phyloP scores from a whole-genome alignment of 805 yeast genomes.

The Yarrowia porcina region DNA sequence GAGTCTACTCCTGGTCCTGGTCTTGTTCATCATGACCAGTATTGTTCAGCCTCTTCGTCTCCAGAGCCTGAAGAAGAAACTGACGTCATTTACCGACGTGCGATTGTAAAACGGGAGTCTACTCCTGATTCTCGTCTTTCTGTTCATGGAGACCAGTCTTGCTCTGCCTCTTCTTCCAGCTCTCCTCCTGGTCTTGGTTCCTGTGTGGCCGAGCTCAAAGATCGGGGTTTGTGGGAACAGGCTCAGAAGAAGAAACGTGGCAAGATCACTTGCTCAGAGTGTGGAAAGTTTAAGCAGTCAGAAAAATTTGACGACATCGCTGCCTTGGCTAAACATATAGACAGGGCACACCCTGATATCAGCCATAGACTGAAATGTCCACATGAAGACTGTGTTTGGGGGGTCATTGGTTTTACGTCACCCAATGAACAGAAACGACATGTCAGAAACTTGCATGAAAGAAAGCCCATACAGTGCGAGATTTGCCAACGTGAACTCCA shows the following conservation, averaged over 20 bases:
- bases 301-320: neutral
- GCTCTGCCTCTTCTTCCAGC: no score
- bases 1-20: no score
- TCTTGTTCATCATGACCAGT: no score
- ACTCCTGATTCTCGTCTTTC: neutral
- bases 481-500: neutral
- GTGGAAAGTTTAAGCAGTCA: neutral
- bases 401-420: neutral
- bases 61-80: no score
- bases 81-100: neutral
- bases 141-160: no score
- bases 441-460: neutral
- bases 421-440: constrained; percentile 1
- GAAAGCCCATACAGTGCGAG: neutral
- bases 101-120: neutral
- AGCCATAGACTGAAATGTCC: constrained; percentile 17
- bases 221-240: neutral
- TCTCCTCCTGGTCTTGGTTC: no score
- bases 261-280: constrained; percentile 1
- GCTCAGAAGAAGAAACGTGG: constrained; percentile 5
- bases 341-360: neutral
- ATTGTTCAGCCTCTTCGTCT: no score
- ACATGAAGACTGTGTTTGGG: neutral
- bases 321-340: neutral
- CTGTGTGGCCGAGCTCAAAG: neutral